These are phyloP conservation scores for Botrytis porri DNA, from an alignment of 2,329 filamentous ascomycete species.

Conservation along the genomic window DNA sequence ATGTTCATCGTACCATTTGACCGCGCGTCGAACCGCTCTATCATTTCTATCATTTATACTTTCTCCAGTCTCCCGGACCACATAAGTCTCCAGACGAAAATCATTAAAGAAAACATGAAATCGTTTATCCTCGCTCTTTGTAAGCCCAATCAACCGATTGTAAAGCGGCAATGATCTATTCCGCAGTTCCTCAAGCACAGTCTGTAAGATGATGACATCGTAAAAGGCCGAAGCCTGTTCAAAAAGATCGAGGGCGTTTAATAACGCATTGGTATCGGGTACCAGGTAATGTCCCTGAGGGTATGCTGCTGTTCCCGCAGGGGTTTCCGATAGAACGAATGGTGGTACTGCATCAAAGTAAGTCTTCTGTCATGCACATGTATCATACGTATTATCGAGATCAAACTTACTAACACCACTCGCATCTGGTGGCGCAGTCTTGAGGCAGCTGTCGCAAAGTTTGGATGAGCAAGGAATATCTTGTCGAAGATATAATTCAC, in stretches of 20 bases:
- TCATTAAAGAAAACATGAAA: conserved; percentile 99
- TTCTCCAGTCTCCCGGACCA: conserved; percentile 71
- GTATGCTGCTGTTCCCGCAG: conserved; percentile 77
- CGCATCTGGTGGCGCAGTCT: conserved; percentile 74
- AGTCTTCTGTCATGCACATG: background rate
- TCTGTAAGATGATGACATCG: conserved; percentile 95
- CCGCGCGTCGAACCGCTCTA: conserved; percentile 79
- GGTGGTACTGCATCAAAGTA: conserved; percentile 57
- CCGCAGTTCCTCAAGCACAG: conserved; percentile 91
- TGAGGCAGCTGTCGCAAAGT: conserved; percentile 74
- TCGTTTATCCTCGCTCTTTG: conserved; percentile 93
- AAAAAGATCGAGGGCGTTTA: conserved; percentile 96
- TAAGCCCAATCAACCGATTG: conserved; percentile 85
- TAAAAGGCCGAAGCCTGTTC: conserved; percentile 89
- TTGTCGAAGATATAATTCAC: conserved; percentile 91
- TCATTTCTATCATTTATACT: conserved; percentile 97
- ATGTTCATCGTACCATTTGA: conserved; percentile 88
- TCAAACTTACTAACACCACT: conserved; percentile 63
- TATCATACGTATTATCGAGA: background rate
- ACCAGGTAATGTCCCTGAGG: conserved; percentile 90
- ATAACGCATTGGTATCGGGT: conserved; percentile 91
- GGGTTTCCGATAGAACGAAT: conserved; percentile 85
- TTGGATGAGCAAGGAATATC: conserved; percentile 97
- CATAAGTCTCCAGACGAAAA: conserved; percentile 88
- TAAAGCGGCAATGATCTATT: conserved; percentile 93